Percentiles rank a stretch among this genome's conserved stretches.
Evolutionary conservation across 73 alveolate genomes (phyloP).

Genomic region (Paramecium sonneborni): DNA sequence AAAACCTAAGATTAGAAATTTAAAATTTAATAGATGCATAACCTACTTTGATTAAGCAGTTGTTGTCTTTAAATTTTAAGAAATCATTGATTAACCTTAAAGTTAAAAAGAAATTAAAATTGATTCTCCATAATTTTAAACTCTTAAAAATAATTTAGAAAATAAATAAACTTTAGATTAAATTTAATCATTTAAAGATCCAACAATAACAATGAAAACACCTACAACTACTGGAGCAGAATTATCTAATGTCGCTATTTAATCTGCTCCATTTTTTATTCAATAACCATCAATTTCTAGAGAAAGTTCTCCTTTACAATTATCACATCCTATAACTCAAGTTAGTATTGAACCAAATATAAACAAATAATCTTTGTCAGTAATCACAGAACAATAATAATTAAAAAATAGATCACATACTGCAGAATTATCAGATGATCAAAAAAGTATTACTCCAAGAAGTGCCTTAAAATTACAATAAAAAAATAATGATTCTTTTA

Average conservation of each 20-base stretch:
- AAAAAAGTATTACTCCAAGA: conserved; percentile 52
- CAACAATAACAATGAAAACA: not conserved
- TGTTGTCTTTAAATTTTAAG: not conserved
- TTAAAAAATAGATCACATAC: conserved; percentile 24
- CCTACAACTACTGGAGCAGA: not conserved
- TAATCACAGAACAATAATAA: not conserved
- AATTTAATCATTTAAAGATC: conserved; percentile 10
- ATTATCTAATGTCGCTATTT: not conserved
- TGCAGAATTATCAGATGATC: conserved; percentile 30
- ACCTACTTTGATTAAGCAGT: not conserved
- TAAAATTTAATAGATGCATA: not conserved
- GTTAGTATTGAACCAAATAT: not conserved
- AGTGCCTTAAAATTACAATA: not conserved
- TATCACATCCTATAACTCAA: not conserved
- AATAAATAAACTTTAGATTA: not conserved
- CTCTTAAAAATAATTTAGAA: not conserved
- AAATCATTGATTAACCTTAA: not conserved
- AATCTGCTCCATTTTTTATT: not conserved
- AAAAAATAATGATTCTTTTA: not conserved
- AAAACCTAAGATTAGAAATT: not conserved
- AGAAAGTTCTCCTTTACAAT: not conserved
- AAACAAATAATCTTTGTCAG: not conserved
- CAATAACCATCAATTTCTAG: conserved; percentile 1
- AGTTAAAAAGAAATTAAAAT: not conserved
- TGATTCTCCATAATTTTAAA: not conserved